Conservation (phyloP, 495 filamentous ascomycete species). For the Penicillium canescens region DNA sequence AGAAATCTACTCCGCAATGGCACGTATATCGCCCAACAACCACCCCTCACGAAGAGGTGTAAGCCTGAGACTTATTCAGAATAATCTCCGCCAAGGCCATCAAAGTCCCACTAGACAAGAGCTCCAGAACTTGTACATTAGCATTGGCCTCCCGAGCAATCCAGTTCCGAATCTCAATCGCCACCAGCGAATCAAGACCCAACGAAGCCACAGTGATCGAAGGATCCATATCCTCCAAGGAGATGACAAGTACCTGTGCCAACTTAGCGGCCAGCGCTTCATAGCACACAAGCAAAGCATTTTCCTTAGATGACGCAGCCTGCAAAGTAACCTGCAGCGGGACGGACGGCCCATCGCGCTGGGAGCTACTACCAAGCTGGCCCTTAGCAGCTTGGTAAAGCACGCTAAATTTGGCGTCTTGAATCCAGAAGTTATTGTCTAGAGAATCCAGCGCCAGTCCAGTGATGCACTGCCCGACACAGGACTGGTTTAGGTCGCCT, state of each 20-base stretch:
- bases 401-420: conserved; percentile 23
- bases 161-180: conserved; percentile 42
- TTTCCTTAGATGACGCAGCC: conserved; percentile 19
- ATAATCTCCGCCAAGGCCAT: conserved; percentile 32
- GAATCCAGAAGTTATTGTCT: conserved; percentile 27
- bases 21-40: conserved; percentile 1
- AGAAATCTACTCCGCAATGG: neutral
- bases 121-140: conserved; percentile 35
- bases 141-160: conserved; percentile 36
- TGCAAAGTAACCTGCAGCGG: conserved; percentile 18
- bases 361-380: conserved; percentile 1
- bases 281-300: conserved; percentile 27
- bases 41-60: neutral
- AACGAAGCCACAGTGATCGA: conserved; percentile 25
- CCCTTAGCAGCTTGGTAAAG: conserved; percentile 20
- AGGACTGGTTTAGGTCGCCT: conserved; percentile 17
- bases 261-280: conserved; percentile 29
- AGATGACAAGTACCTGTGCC: conserved; percentile 26
- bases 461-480: conserved; percentile 24
- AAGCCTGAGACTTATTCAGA: conserved; percentile 28
- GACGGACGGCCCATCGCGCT: conserved; percentile 10
- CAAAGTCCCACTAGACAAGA: conserved; percentile 30
- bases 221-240: conserved; percentile 33
- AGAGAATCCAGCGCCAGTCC: conserved; percentile 18
- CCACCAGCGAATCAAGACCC: conserved; percentile 41